Evolutionary conservation across 2,329 filamentous ascomycete species (phyloP).

Genomic region (Aspergillus ochraceoroseus): DNA sequence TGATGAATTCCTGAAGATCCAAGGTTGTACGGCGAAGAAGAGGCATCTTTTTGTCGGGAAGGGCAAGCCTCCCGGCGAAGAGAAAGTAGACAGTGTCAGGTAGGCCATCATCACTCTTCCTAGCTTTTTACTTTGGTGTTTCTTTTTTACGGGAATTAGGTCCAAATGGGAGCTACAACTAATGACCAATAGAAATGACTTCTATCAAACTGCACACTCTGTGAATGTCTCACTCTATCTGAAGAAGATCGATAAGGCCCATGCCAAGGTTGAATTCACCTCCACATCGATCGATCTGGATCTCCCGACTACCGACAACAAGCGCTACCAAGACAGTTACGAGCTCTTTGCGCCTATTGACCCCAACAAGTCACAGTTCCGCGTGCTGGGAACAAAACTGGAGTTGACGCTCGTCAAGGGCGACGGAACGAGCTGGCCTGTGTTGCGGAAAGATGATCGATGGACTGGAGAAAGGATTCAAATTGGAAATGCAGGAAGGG

Average conservation of each 20-base stretch:
- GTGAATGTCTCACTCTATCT: conserved; percentile 92
- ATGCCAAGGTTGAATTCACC: conserved; percentile 66
- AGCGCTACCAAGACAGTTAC: conserved; percentile 70
- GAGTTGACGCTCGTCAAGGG: conserved; percentile 71
- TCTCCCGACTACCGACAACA: conserved; percentile 77
- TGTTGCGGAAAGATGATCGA: conserved; percentile 72
- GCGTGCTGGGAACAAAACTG: conserved; percentile 82
- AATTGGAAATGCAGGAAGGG: conserved; percentile 70
- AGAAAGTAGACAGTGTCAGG: conserved; percentile 72
- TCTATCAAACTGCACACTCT: conserved; percentile 81
- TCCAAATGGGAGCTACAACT: no score
- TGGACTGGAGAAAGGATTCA: conserved; percentile 78
- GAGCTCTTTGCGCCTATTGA: conserved; percentile 75
- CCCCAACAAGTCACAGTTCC: conserved; percentile 66
- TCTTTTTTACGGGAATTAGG: no score
- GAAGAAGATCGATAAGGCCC: conserved; percentile 89
- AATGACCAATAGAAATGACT: conserved; percentile 75
- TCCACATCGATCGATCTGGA: conserved; percentile 65
- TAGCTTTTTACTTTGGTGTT: not conserved
- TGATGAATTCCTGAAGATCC: conserved; percentile 94
- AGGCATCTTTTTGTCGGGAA: conserved; percentile 78
- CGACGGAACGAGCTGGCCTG: conserved; percentile 76
- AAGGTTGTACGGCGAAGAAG: conserved; percentile 77
- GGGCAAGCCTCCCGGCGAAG: conserved; percentile 64
- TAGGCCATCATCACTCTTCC: conserved; percentile 39